phyloP scores from a whole-genome alignment of 2,329 filamentous ascomycete species.

The Plenodomus tracheiphilus region DNA sequence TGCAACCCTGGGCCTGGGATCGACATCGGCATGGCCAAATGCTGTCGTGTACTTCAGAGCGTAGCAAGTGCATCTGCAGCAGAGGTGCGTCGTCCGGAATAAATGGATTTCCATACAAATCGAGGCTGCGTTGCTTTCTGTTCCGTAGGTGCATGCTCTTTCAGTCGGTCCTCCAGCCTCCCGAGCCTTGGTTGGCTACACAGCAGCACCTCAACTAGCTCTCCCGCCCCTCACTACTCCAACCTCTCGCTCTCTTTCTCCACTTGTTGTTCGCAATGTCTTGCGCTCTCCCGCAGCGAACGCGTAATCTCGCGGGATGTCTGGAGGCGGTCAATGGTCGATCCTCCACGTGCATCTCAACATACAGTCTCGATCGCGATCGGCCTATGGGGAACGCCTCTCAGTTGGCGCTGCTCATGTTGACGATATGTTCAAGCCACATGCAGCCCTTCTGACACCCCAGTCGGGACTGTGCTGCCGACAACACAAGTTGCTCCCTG shows the following conservation, averaged over 20 bases:
- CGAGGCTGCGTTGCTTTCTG: neutral
- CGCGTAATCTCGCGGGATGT: constrained; percentile 17
- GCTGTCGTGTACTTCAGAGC: neutral
- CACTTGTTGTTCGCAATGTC: constrained; percentile 6
- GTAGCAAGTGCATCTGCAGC: neutral
- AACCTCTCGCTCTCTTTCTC: constrained; percentile 12
- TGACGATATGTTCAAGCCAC: neutral
- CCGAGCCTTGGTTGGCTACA: constrained; percentile 8
- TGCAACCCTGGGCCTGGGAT: neutral
- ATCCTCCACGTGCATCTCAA: constrained; percentile 19
- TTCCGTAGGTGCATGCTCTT: constrained; percentile 10
- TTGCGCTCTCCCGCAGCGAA: constrained; percentile 14
- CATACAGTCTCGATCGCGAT: constrained; percentile 9
- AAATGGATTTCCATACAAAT: neutral
- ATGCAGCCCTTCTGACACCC: neutral
- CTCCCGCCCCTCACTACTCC: constrained; percentile 23
- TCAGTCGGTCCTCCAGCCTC: constrained; percentile 12
- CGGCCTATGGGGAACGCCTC: neutral
- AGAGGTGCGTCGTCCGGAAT: neutral
- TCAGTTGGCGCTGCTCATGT: neutral
- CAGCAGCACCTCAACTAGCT: constrained; percentile 21
- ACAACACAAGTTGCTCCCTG: neutral
- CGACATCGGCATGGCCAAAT: neutral
- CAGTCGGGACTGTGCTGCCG: neutral
- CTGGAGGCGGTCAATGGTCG: constrained; percentile 8